Evolutionary conservation across 257 asterid genomes (phyloP), one percentile per base, ranked within the genome.

Genomic region (Solanum piurae): DNA sequence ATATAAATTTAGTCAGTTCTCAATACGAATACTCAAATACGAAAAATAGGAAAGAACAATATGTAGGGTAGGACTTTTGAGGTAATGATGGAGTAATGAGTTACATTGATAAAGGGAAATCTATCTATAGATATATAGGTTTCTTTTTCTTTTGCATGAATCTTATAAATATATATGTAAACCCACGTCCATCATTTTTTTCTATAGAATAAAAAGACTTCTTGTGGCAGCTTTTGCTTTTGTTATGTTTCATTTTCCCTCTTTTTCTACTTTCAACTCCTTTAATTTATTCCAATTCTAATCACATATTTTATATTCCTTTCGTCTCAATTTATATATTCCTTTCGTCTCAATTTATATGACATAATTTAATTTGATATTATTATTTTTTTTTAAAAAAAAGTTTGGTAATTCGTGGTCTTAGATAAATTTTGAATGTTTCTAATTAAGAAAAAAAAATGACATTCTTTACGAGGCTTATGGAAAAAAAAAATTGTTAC

Each of bases 191-290:
- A 86, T 92, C 88, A 31, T 69, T 69, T 73, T 91, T 88, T 92
- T 89, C 79, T 91, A 72, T 87, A 90, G 90, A 90, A 90, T 86
- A 90, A 93, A 93, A 92, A 87, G 93, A 88, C 88, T 89, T 93
- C 91, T 83, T 85, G 90, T 88, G 94, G 93, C 96, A 94, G 98
- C 96, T 95, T 95, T 94, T 93, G 91, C 96, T 94, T 95, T 91
- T 86, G 46, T 89, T 90, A 75, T 89, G 42, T 86, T 90, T 88
- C 38, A n/a, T 84, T 86, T 10, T 42, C 86, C 71, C 27, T 72
- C 42, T 16, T 87, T 87, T 60, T 52, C 44, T 46, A 23, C 86
- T 76, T 92, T 88, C 74, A 34, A 40, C 64, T 42, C 25, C 42
- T 77, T 75, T 42, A 27, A 44, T 73, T 73, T 82, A 87, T 72